A percentile compares a stretch with the other conserved stretches of the same genome.
Conservation (phyloP, 2,329 filamentous ascomycete species). For the Colletotrichum noveboracense region DNA sequence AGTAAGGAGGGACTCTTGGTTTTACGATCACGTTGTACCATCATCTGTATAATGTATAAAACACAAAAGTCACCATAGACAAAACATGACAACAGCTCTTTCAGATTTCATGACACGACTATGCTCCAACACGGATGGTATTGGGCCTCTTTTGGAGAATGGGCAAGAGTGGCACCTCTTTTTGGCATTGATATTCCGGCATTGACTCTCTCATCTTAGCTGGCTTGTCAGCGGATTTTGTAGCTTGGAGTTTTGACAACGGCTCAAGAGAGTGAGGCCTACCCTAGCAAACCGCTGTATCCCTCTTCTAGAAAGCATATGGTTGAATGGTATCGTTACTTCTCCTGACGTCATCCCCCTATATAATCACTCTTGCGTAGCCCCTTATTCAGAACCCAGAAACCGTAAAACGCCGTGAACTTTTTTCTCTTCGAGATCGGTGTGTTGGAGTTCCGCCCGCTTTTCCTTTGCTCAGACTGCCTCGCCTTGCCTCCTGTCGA, state of each 20-base stretch:
- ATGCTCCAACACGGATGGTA: not conserved
- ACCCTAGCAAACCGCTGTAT: not conserved
- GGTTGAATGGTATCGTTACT: not conserved
- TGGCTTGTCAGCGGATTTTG: not conserved
- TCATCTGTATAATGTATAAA: slow-evolving; percentile 21
- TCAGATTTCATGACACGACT: not conserved
- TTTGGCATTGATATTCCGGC: not conserved
- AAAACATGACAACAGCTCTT: not conserved
- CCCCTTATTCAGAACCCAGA: not conserved
- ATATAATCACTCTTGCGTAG: too few relatives aligned
- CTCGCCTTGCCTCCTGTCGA: not conserved
- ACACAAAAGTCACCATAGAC: slow-evolving; percentile 5
- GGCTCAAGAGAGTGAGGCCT: slow-evolving; percentile 3
- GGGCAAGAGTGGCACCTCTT: not conserved
- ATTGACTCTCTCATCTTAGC: not conserved
- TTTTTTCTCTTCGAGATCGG: not conserved
- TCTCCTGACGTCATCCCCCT: not conserved
- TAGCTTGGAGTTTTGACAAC: not conserved
- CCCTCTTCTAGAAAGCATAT: not conserved
- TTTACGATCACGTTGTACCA: slow-evolving; percentile 10
- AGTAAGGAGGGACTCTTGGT: slow-evolving; percentile 33
- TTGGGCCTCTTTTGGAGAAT: not conserved
- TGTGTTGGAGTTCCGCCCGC: not conserved
- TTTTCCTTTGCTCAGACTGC: not conserved
- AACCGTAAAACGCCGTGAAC: slow-evolving; percentile 7